Base-by-base conservation (phyloP, 2,329 filamentous ascomycete species). In the Harringtonia lauricola region DNA sequence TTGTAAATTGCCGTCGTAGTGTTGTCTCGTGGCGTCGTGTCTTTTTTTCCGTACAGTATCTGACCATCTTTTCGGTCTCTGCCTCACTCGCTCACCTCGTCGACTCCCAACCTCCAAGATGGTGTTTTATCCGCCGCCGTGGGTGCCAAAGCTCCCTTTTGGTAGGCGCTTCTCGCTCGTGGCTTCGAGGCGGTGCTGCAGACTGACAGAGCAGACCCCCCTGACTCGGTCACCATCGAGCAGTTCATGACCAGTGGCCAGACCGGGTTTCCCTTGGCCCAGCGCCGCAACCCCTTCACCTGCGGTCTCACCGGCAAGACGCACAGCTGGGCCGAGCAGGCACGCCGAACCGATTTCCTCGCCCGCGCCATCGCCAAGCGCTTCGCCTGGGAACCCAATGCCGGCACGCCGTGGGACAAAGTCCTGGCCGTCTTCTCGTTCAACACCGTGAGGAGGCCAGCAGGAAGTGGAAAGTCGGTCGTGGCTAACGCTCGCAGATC, bases 321-420 rank as follows among this genome's bases (percentile, higher is more conserved):
- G 2, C 48, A 49, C 44, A 42, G 36, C 31, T 47, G 45, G 39
- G 3, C 36, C 14, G 47, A 54, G 24, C 19, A 44, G 10, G 29
- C 18, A 13, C 41, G 39, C 26, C 48, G 53, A 4, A 39, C 45
- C 26, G 53, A 53, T 34, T 42, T 39, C 29, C 29, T 54, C 1
- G 36, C 52, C 4, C 44, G 79, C 38, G 75, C 70, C 18, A 62
- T 88, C 18, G 70, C 75, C 18, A 75, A 80, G 52, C 78, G 85
- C 51, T 65, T 89, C 45, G 79, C 76, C 43, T 86, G 83, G 75
- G 57, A 69, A n/a, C 74, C 81, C 2, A 82, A 86, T 51, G 58
- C 75, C 41, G 83, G 81, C 7, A 74, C 75, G 0, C 81, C 86
- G 55, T 88, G 81, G 77, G 83, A 89, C 52, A 89, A 88, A 61